A percentile compares a stretch with the other conserved stretches of the same genome.
phyloP scores from a whole-genome alignment of 805 yeast genomes.

The Nakazawaea peltata region DNA sequence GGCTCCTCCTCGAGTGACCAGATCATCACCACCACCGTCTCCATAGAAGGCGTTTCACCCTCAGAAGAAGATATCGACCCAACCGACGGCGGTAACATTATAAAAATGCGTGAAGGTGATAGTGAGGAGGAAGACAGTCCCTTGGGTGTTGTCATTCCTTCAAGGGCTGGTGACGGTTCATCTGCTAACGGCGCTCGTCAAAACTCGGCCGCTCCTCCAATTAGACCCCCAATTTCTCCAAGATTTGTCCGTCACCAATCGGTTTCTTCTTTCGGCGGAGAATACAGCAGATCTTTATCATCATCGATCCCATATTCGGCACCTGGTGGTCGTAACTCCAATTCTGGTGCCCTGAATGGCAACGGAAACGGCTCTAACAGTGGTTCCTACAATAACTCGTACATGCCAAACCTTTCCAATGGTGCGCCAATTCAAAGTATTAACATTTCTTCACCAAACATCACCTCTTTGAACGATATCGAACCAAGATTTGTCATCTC shows the following conservation, averaged over 20 bases:
- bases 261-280: constrained; percentile 11
- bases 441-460: constrained; percentile 65
- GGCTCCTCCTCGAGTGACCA: constrained; percentile 4
- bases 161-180: not conserved
- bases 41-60: constrained; percentile 25
- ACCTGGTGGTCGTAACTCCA: constrained; percentile 62
- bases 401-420: constrained; percentile 43
- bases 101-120: constrained; percentile 1
- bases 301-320: constrained; percentile 63
- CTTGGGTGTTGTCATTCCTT: constrained; percentile 9
- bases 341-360: too few species aligned
- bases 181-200: not conserved
- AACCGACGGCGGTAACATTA: constrained; percentile 1
- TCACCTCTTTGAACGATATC: constrained; percentile 46
- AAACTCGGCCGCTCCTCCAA: constrained; percentile 6
- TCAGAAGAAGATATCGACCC: constrained; percentile 17
- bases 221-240: constrained; percentile 10
- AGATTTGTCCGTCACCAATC: constrained; percentile 10
- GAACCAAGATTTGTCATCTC: constrained; percentile 84
- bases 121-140: constrained; percentile 11
- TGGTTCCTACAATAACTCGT: constrained; percentile 19
- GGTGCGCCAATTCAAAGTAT: constrained; percentile 55
- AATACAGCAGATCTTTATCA: constrained; percentile 36
- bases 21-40: constrained; percentile 25
- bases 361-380: constrained; percentile 19